Percentiles rank a stretch among this genome's conserved stretches.
Evolutionary conservation across 768 basidiomycete species (phyloP).

Genomic region (Tulasnella sp.): DNA sequence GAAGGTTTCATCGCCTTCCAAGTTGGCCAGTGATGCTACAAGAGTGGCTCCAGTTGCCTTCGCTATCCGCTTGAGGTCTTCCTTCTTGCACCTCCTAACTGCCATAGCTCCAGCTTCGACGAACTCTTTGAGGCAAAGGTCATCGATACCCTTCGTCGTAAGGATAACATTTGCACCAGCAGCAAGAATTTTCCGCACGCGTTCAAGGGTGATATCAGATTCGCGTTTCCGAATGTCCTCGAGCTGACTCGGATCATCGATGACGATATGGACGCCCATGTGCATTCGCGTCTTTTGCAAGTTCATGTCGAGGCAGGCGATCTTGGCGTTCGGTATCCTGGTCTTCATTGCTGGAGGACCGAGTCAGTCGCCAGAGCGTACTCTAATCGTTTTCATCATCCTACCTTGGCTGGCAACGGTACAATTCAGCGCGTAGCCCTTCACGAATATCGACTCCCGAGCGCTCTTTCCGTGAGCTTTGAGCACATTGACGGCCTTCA

Average conservation of each 20-base stretch:
- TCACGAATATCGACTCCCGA: slow-evolving; percentile 90
- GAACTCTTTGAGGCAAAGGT: slow-evolving; percentile 97
- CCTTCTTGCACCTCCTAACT: slow-evolving; percentile 95
- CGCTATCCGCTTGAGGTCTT: slow-evolving; percentile 95
- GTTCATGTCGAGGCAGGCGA: slow-evolving; percentile 98
- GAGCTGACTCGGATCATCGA: slow-evolving; percentile 94
- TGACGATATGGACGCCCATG: slow-evolving; percentile 93
- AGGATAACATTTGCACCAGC: slow-evolving; percentile 96
- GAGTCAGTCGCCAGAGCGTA: neutral
- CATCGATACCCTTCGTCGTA: slow-evolving; percentile 98
- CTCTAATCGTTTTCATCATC: slow-evolving; percentile 36
- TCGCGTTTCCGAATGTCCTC: slow-evolving; percentile 98
- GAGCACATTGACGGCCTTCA: slow-evolving; percentile 97
- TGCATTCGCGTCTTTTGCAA: slow-evolving; percentile 97
- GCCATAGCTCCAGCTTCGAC: slow-evolving; percentile 99
- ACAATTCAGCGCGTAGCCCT: slow-evolving; percentile 97
- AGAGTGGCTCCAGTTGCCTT: slow-evolving; percentile 95
- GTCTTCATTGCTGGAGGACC: slow-evolving; percentile 82
- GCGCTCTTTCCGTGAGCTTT: slow-evolving; percentile 98
- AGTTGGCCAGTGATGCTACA: slow-evolving; percentile 88
- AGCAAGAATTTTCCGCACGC: slow-evolving; percentile 92
- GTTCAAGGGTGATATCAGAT: slow-evolving; percentile 92
- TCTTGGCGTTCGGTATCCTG: slow-evolving; percentile 89
- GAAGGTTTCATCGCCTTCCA: slow-evolving; percentile 98
- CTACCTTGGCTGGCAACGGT: slow-evolving; percentile 97